Evolutionary conservation across 106 monocot species (phyloP).

Genomic region (Dendrobium chrysotoxum): DNA sequence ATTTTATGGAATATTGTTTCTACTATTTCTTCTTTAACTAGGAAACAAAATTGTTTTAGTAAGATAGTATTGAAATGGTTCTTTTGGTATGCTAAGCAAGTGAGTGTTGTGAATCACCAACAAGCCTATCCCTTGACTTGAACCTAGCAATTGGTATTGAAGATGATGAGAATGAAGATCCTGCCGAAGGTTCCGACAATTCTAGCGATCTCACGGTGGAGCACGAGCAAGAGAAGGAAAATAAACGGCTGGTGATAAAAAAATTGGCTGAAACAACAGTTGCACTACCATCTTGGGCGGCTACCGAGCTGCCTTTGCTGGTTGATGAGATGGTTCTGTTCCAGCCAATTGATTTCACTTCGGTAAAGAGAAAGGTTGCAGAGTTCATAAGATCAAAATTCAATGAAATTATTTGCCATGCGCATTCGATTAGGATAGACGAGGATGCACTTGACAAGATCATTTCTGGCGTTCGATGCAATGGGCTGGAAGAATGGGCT

Average conservation of each 20-base stretch:
- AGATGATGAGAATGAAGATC: neutral
- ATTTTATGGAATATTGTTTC: no score
- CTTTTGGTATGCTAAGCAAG: no score
- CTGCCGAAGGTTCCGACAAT: slow-evolving; percentile 47
- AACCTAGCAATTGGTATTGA: slow-evolving; percentile 38
- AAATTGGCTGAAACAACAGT: slow-evolving; percentile 13
- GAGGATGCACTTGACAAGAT: slow-evolving; percentile 50
- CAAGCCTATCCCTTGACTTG: slow-evolving; percentile 47
- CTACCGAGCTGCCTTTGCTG: slow-evolving; percentile 25
- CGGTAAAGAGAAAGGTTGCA: slow-evolving; percentile 27
- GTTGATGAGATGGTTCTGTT: slow-evolving; percentile 64
- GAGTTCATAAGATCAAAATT: slow-evolving; percentile 44
- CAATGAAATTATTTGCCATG: slow-evolving; percentile 20
- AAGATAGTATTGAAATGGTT: no score
- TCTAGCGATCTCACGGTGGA: slow-evolving; percentile 77
- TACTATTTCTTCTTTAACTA: no score
- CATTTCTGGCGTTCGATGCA: slow-evolving; percentile 1
- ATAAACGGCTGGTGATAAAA: slow-evolving; percentile 11
- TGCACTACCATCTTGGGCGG: no score
- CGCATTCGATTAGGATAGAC: slow-evolving; percentile 27
- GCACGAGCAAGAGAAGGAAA: slow-evolving; percentile 34
- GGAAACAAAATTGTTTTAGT: no score
- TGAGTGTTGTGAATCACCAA: no score
- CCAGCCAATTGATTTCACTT: slow-evolving; percentile 66
- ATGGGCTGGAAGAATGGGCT: slow-evolving; percentile 51